Evolutionary conservation across 345 rosid species (phyloP).

Genomic region (Boechera stricta): DNA sequence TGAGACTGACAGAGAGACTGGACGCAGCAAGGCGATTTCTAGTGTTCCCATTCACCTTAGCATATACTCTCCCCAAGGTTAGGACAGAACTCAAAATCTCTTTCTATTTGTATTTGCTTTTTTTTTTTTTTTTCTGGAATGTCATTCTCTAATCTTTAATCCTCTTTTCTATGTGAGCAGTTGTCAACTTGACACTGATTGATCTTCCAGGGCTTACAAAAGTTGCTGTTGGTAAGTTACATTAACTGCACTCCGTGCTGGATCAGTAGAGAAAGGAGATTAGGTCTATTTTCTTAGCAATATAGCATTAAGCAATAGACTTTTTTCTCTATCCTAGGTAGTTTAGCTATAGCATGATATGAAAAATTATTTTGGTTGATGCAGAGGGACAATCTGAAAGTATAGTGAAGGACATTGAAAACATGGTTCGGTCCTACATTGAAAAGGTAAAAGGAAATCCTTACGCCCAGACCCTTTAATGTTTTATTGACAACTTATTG

Average conservation of each 20-base stretch:
- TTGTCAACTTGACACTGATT: constrained; percentile 93
- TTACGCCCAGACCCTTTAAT: constrained; percentile 12
- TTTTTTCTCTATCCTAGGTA: constrained; percentile 8
- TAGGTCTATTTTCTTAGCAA: constrained; percentile 13
- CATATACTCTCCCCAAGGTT: constrained; percentile 92
- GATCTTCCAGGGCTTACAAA: constrained; percentile 99
- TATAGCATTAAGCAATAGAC: constrained; percentile 10
- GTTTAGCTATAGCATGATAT: constrained; percentile 15
- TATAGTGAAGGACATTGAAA: constrained; percentile 94
- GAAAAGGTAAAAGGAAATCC: constrained; percentile 74
- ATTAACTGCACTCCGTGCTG: constrained; percentile 1
- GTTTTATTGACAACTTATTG: not conserved
- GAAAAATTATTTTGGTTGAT: constrained; percentile 31
- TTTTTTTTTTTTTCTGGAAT: not conserved
- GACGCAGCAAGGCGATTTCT: constrained; percentile 84
- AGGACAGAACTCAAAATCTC: not conserved
- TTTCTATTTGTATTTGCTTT: not conserved
- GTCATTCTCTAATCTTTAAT: constrained; percentile 5
- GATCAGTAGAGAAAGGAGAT: not conserved
- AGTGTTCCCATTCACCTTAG: constrained; percentile 98
- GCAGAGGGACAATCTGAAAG: constrained; percentile 98
- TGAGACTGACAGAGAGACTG: constrained; percentile 99
- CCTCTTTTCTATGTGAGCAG: constrained; percentile 54
- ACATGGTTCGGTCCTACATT: constrained; percentile 95
- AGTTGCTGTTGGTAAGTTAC: constrained; percentile 92